Conservation (phyloP, 169 alveolate species). For the Plasmodium chabaudi region DNA sequence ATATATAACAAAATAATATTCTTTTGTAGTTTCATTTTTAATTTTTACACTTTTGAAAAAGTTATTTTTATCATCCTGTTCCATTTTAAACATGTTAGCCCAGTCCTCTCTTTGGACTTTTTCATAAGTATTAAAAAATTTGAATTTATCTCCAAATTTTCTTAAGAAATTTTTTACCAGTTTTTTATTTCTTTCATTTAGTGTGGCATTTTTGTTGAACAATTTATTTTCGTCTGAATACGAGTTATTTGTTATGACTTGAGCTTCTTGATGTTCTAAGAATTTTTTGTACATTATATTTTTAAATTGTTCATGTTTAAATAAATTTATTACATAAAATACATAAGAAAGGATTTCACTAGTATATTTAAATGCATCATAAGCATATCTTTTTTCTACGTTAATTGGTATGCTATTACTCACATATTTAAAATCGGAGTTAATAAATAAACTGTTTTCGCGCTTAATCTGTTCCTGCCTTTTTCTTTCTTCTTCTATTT, state of each 20-base stretch:
- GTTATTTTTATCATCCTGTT: conserved; percentile 67
- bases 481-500: conserved; percentile 50
- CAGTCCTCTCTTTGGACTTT: conserved; percentile 73
- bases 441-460: conserved; percentile 40
- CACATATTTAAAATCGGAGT: conserved; percentile 39
- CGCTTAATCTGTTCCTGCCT: conserved; percentile 30
- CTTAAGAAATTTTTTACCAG: conserved; percentile 31
- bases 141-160: conserved; percentile 71
- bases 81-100: conserved; percentile 66
- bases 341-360: conserved; percentile 41
- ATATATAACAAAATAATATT: conserved; percentile 72
- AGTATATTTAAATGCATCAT: conserved; percentile 68
- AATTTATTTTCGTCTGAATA: background rate
- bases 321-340: conserved; percentile 58
- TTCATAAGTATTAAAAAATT: conserved; percentile 51
- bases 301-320: conserved; percentile 73
- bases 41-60: conserved; percentile 63
- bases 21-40: conserved; percentile 59
- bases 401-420: conserved; percentile 63
- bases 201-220: background rate
- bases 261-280: conserved; percentile 10
- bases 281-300: conserved; percentile 45
- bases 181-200: conserved; percentile 33
- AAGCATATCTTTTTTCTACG: conserved; percentile 59
- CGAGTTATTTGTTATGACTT: conserved; percentile 2